Percentiles rank a stretch among this genome's conserved stretches.
Evolutionary conservation across 169 alveolate genomes (phyloP).

Genomic region (Plasmodium gaboni): DNA sequence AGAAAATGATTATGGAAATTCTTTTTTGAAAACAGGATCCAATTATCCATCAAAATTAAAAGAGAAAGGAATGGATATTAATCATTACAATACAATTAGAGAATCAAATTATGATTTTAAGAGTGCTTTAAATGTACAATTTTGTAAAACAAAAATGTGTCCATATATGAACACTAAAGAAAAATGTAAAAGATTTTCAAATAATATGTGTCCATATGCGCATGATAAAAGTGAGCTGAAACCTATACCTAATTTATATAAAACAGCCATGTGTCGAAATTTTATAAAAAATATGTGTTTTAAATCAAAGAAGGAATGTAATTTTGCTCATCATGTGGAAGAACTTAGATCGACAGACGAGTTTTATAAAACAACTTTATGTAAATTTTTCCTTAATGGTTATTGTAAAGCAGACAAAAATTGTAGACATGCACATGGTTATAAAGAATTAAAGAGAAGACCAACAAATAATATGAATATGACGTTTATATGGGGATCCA

Average conservation of each 20-base stretch:
- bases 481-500: neutral
- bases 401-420: constrained; percentile 74
- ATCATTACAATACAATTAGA: constrained; percentile 20
- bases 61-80: constrained; percentile 34
- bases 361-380: constrained; percentile 75
- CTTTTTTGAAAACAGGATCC: constrained; percentile 9
- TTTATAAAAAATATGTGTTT: constrained; percentile 72
- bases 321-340: constrained; percentile 76
- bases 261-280: constrained; percentile 78
- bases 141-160: constrained; percentile 76
- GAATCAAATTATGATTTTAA: constrained; percentile 73
- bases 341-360: constrained; percentile 77
- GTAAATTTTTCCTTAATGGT: constrained; percentile 73
- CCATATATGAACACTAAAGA: constrained; percentile 78
- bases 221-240: constrained; percentile 76
- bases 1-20: constrained; percentile 27
- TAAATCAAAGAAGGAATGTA: constrained; percentile 70
- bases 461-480: constrained; percentile 7
- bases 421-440: constrained; percentile 77
- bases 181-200: constrained; percentile 76
- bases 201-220: constrained; percentile 76
- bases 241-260: constrained; percentile 76
- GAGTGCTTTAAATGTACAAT: constrained; percentile 71
- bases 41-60: constrained; percentile 25
- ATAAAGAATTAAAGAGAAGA: constrained; percentile 65